Evolutionary conservation across 768 basidiomycete species (phyloP).

Genomic region (Termitomyces sp.): DNA sequence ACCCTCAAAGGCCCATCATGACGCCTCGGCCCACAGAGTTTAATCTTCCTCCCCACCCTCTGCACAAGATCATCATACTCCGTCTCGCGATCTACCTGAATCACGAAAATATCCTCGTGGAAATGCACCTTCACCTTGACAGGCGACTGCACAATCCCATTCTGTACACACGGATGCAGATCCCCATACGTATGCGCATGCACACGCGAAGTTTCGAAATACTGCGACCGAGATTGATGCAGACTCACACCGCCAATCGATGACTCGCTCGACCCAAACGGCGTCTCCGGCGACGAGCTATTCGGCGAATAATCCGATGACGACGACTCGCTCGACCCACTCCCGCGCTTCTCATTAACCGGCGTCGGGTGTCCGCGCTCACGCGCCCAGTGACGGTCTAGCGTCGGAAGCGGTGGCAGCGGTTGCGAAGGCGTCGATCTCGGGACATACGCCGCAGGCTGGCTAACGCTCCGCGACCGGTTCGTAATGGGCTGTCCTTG

Average conservation of each 20-base stretch:
- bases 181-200: background rate
- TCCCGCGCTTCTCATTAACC: conserved; percentile 64
- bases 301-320: conserved; percentile 78
- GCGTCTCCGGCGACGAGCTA: conserved; percentile 82
- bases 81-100: conserved; percentile 78
- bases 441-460: conserved; percentile 67
- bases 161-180: conserved; percentile 33
- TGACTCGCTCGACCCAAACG: conserved; percentile 86
- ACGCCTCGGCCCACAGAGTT: conserved; percentile 78
- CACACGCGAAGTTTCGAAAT: conserved; percentile 29
- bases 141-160: conserved; percentile 20
- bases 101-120: conserved; percentile 92
- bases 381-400: conserved; percentile 40
- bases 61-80: conserved; percentile 83
- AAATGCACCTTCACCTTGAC: conserved; percentile 95
- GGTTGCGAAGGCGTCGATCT: conserved; percentile 42
- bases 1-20: conserved; percentile 80
- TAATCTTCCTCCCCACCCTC: conserved; percentile 89
- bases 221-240: conserved; percentile 51
- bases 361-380: conserved; percentile 34
- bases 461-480: conserved; percentile 76
- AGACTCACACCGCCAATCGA: conserved; percentile 58
- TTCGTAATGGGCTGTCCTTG: conserved; percentile 28
- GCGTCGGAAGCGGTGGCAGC: conserved; percentile 38
- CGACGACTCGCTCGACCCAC: conserved; percentile 84